phyloP scores from a whole-genome alignment of 2,329 filamentous ascomycete species.

The Fusarium sublunatum region DNA sequence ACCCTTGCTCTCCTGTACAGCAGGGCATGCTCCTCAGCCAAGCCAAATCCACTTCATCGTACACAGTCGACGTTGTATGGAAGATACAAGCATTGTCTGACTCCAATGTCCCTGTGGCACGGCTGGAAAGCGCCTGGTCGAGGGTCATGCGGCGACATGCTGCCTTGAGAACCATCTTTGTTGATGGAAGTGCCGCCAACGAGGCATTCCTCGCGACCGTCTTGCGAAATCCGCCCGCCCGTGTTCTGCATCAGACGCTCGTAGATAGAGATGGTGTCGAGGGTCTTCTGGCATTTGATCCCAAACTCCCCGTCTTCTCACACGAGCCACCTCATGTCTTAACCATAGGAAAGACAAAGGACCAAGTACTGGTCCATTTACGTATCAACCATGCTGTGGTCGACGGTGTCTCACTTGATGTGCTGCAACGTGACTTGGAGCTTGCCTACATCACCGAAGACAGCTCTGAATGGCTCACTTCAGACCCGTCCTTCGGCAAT shows the following conservation, averaged over 20 bases:
- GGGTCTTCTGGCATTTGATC: not conserved
- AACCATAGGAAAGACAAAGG: conserved; percentile 4
- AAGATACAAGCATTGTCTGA: not conserved
- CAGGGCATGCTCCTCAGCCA: conserved; percentile 19
- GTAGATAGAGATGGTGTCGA: not conserved
- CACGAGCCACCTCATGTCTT: conserved; percentile 10
- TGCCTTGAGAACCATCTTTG: conserved; percentile 15
- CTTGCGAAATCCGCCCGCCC: conserved; percentile 1
- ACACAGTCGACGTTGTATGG: conserved; percentile 7
- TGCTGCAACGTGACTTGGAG: conserved; percentile 1
- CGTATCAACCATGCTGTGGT: conserved; percentile 12
- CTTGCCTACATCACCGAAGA: not conserved
- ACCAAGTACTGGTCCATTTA: conserved; percentile 3
- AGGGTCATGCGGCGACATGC: conserved; percentile 5
- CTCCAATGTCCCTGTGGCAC: not conserved
- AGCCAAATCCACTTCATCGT: conserved; percentile 1
- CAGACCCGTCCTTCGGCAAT: not conserved
- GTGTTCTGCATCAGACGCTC: not conserved
- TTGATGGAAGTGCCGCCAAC: conserved; percentile 10
- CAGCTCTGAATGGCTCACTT: not conserved
- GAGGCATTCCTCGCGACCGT: conserved; percentile 12
- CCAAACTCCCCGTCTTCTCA: not conserved
- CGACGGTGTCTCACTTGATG: conserved; percentile 4
- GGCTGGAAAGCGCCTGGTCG: conserved; percentile 7
- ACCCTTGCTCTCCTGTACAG: conserved; percentile 17